Percentiles rank a stretch among this genome's conserved stretches.
These are phyloP conservation scores for Ogataea zsoltii DNA, from an alignment of 805 yeast species.

Conservation along the genomic window DNA sequence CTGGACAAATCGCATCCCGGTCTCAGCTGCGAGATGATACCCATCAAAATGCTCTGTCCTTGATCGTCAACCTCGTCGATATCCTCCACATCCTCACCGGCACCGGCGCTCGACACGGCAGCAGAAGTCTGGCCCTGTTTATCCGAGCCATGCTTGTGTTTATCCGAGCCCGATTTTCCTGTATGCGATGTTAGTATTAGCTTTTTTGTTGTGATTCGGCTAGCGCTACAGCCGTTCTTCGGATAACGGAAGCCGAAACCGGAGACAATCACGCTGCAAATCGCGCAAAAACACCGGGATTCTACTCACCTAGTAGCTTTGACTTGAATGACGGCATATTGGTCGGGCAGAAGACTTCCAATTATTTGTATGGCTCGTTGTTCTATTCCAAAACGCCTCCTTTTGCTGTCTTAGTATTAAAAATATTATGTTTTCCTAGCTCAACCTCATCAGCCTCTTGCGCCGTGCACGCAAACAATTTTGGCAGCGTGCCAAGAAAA, in stretches of 20 bases:
- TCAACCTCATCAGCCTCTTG: conserved; percentile 1
- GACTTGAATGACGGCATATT: conserved; percentile 30
- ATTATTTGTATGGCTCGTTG: background rate
- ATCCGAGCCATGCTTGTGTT: conserved; percentile 17
- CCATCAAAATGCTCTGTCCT: conserved; percentile 81
- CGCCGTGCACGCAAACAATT: too few relatives aligned
- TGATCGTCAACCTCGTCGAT: conserved; percentile 91
- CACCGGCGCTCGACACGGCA: background rate
- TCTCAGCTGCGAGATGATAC: conserved; percentile 86
- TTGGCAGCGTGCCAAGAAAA: too few relatives aligned
- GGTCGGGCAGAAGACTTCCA: background rate
- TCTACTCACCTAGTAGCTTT: conserved; percentile 28
- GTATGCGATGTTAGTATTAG: background rate
- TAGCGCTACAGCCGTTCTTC: too few relatives aligned
- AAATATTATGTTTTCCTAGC: background rate
- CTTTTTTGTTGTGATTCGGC: background rate
- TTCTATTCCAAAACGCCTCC: background rate
- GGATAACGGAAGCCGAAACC: too few relatives aligned
- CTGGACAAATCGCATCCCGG: conserved; percentile 90
- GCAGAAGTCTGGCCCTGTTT: conserved; percentile 2
- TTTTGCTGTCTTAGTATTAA: too few relatives aligned
- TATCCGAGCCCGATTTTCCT: conserved; percentile 27
- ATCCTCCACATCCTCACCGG: conserved; percentile 54
- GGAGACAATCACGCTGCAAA: too few relatives aligned
- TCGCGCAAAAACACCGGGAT: too few relatives aligned